These are phyloP conservation scores for Lactuca saligna DNA, from an alignment of 129 eudicot genomes.

Conservation along the genomic window DNA sequence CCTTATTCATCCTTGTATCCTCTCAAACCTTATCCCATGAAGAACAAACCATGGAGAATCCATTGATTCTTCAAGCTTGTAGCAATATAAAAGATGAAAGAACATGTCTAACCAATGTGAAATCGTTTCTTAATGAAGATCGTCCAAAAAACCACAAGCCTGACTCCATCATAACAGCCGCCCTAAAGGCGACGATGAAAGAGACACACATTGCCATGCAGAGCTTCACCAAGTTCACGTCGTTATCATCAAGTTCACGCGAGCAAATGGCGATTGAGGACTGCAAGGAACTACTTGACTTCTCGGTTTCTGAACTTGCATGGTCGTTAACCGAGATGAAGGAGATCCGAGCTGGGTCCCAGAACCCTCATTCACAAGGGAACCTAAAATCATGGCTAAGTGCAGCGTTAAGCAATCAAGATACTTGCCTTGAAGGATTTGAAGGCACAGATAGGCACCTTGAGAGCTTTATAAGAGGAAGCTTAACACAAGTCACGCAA, in stretches of 20 bases:
- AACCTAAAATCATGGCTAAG: conserved; percentile 90
- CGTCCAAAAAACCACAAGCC: conserved; percentile 31
- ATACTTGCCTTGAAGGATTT: conserved; percentile 95
- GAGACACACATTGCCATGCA: conserved; percentile 57
- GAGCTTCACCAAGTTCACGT: conserved; percentile 48
- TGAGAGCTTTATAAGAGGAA: conserved; percentile 59
- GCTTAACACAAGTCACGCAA: conserved; percentile 73
- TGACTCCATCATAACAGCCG: conserved; percentile 60
- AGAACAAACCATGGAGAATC: conserved; percentile 38
- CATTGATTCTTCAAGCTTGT: conserved; percentile 69
- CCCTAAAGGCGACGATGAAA: conserved; percentile 56
- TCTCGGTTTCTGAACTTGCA: conserved; percentile 77
- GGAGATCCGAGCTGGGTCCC: conserved; percentile 44
- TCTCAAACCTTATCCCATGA: conserved; percentile 29
- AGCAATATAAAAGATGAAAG: conserved; percentile 46
- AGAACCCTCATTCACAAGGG: conserved; percentile 43
- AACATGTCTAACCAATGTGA: conserved; percentile 53
- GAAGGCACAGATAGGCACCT: conserved; percentile 74
- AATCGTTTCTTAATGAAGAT: conserved; percentile 40
- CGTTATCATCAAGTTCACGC: conserved; percentile 55
- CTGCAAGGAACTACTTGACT: conserved; percentile 88
- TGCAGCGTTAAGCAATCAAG: conserved; percentile 94
- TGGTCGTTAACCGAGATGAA: conserved; percentile 83
- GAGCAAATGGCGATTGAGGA: conserved; percentile 89
- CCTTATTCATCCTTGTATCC: conserved; percentile 29